These are phyloP conservation scores for Dictyostelium capitatum DNA, from an alignment of 78 protist species.

Conservation along the genomic window DNA sequence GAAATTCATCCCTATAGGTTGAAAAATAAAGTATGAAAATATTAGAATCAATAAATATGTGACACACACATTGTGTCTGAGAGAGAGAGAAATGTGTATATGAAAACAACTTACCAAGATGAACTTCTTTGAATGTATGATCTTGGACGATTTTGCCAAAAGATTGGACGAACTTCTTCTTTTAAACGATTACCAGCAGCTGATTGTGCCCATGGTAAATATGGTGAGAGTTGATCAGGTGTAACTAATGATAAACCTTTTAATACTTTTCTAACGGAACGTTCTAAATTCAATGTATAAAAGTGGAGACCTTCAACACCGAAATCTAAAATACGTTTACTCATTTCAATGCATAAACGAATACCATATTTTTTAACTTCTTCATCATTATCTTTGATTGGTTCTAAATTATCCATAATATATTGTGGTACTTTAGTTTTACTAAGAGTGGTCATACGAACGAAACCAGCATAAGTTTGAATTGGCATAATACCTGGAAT, in stretches of 20 bases:
- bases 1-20: conserved; percentile 96
- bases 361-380: conserved; percentile 95
- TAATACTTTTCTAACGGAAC: conserved; percentile 79
- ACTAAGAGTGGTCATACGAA: conserved; percentile 91
- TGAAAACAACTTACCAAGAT: too few species aligned
- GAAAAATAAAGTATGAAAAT: too few species aligned
- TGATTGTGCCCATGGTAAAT: conserved; percentile 83
- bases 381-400: conserved; percentile 93
- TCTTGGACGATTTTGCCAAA: conserved; percentile 94
- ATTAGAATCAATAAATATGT: too few species aligned
- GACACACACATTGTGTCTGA: too few species aligned
- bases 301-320: conserved; percentile 95
- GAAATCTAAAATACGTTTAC: conserved; percentile 47
- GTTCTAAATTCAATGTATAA: conserved; percentile 97
- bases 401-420: conserved; percentile 82
- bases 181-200: conserved; percentile 65
- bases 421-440: conserved; percentile 80
- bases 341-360: conserved; percentile 83
- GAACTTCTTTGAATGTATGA: conserved; percentile 90
- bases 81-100: too few species aligned
- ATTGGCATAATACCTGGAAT: conserved; percentile 99
- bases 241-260: conserved; percentile 43
- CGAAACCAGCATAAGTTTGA: conserved; percentile 89
- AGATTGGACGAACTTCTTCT: conserved; percentile 95
- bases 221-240: conserved; percentile 36